phyloP scores from a whole-genome alignment of 2,329 filamentous ascomycete species.

The Curvularia lunata region DNA sequence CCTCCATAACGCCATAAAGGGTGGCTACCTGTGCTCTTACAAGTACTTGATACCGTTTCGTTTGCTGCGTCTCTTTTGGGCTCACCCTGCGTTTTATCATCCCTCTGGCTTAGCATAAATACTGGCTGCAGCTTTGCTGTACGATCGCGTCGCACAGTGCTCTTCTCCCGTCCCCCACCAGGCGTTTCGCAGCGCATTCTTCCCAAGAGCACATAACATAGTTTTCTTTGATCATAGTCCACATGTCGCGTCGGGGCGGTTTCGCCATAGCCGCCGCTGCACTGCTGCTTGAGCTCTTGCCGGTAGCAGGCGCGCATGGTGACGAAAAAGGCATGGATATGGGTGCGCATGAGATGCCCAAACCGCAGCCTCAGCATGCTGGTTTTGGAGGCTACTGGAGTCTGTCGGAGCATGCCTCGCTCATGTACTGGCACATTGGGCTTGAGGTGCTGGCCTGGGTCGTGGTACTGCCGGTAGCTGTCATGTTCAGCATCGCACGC shows the following conservation, averaged over 20 bases:
- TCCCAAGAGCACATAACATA: constrained; percentile 1
- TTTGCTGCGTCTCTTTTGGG: constrained; percentile 17
- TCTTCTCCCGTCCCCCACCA: not conserved
- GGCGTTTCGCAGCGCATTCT: constrained; percentile 2
- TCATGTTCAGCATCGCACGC: constrained; percentile 83
- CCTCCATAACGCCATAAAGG: constrained; percentile 1
- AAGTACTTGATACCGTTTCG: constrained; percentile 9
- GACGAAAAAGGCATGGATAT: constrained; percentile 41
- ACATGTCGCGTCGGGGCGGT: constrained; percentile 36
- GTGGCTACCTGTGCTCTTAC: constrained; percentile 9
- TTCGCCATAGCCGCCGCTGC: constrained; percentile 42
- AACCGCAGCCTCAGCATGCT: constrained; percentile 22
- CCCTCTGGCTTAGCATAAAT: constrained; percentile 6
- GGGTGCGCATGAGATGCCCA: constrained; percentile 31
- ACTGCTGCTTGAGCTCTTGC: constrained; percentile 51
- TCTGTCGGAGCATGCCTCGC: constrained; percentile 58
- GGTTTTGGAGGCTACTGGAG: constrained; percentile 64
- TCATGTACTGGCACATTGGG: constrained; percentile 73
- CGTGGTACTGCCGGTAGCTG: constrained; percentile 72
- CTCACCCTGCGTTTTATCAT: constrained; percentile 10
- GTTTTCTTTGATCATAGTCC: constrained; percentile 16
- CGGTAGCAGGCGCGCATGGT: constrained; percentile 52
- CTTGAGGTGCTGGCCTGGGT: constrained; percentile 77
- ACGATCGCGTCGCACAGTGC: not conserved
- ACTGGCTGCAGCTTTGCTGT: constrained; percentile 3